Evolutionary conservation across 2,329 filamentous ascomycete genomes (phyloP), one percentile per base, ranked within the genome.

Genomic region (Tympanopsis confertula): DNA sequence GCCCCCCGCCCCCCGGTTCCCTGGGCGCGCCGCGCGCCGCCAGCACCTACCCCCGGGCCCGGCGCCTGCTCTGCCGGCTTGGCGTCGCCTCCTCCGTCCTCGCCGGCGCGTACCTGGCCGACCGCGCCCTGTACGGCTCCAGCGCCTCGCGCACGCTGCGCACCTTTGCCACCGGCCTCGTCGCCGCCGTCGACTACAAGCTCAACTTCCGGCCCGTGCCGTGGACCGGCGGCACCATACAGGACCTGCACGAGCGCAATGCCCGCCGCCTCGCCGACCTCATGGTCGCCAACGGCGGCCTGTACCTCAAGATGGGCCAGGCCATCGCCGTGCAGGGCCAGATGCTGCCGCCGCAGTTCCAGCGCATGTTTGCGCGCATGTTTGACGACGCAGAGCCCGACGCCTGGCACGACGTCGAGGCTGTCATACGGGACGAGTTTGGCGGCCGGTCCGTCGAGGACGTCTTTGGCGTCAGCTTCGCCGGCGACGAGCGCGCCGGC

Each of bases 301-400:
- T 83, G 5, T 83, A 83, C 49, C 56, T 82, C 46, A 83, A 83
- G 59, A 82, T 82, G 35, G 78, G 78, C 1, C 78, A 83, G 58
- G 78, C 78, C 4, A 78, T 82, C 42, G 78, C 78, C 3, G 82
- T 82, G 77, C 78, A 83, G 57, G 75, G 72, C 26, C 76, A 76
- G 0, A 71, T 82, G 12, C 53, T 83, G 26, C 78, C 78, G 4
- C 73, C 74, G 0, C 72, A 79, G 46, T 82, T 82, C 43, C 77
- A 80, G 56, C 70, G 72, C 44, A 81, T 80, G 73, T 82, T 83
- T 47, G 61, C 69, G 5, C 65, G 69, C 41, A 78, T 82, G 71
- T 82, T 83, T 48, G 78, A 82, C 48, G 77, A 82, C 59, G 78
- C 78, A 37, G 74, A 77, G 35, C 77, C 82, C 57, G 80, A 82